Evolutionary conservation across 2,329 filamentous ascomycete species (phyloP).

Genomic region (Leptosphaerulina australis): DNA sequence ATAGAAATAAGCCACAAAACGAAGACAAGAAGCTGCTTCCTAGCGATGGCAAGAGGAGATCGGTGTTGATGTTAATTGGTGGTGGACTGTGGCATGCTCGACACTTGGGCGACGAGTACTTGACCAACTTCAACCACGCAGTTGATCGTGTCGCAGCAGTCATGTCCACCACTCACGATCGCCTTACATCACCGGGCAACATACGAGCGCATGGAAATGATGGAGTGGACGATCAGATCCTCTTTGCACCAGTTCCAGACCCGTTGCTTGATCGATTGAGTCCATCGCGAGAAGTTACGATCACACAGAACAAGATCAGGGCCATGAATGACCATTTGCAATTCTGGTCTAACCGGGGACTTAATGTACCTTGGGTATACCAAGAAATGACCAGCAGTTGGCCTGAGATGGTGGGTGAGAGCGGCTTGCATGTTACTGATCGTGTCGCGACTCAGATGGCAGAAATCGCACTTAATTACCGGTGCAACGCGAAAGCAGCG

Average conservation of each 20-base stretch:
- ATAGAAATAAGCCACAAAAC: constrained; percentile 13
- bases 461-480: constrained; percentile 60
- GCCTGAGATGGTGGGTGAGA: constrained; percentile 51
- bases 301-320: constrained; percentile 57
- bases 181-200: constrained; percentile 8
- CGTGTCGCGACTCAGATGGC: constrained; percentile 56
- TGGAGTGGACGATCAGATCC: constrained; percentile 40
- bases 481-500: constrained; percentile 58
- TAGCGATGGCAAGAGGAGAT: constrained; percentile 18
- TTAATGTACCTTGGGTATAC: constrained; percentile 59
- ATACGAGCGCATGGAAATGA: constrained; percentile 16
- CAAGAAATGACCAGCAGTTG: constrained; percentile 55
- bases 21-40: not conserved
- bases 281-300: constrained; percentile 49
- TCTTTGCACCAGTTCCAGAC: constrained; percentile 56
- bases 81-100: constrained; percentile 63
- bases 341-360: constrained; percentile 46
- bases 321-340: constrained; percentile 61
- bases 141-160: constrained; percentile 51
- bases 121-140: constrained; percentile 54
- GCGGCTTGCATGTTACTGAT: constrained; percentile 58
- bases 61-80: constrained; percentile 60
- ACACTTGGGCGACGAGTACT: constrained; percentile 55
- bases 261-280: constrained; percentile 55
- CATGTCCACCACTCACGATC: constrained; percentile 16